These are phyloP conservation scores for Angomonas deanei DNA, from an alignment of 208 protist species.

Conservation along the genomic window DNA sequence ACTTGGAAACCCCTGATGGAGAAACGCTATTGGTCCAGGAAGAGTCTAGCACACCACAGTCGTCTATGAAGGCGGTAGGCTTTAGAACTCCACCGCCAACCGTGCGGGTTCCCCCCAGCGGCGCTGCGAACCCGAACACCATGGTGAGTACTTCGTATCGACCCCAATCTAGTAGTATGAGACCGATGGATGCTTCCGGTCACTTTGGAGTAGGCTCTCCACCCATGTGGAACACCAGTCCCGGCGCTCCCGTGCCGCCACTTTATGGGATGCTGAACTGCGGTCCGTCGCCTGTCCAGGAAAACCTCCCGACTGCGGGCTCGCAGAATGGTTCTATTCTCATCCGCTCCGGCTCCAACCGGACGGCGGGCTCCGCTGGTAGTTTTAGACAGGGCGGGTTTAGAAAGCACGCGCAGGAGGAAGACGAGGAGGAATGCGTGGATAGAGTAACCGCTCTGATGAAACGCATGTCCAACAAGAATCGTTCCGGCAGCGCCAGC, in stretches of 20 bases:
- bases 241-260: background rate
- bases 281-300: background rate
- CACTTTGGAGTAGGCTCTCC: background rate
- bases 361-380: background rate
- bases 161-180: background rate
- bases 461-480: background rate
- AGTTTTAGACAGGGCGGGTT: conserved; percentile 4
- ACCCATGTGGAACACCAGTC: background rate
- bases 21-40: no score
- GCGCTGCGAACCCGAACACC: background rate
- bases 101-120: background rate
- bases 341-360: background rate
- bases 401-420: conserved; percentile 3
- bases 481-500: background rate
- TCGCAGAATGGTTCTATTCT: conserved; percentile 1
- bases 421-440: background rate
- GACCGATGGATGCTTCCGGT: no score
- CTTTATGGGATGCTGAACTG: no score
- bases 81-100: background rate
- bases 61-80: background rate
- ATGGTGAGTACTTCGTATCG: background rate
- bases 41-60: background rate
- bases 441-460: conserved; percentile 4
- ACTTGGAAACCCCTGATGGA: no score
- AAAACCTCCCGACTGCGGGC: background rate